Percentiles rank a stretch among this genome's conserved stretches.
Conservation (phyloP, 2,329 filamentous ascomycete species). For the Lanzia echinophila region DNA sequence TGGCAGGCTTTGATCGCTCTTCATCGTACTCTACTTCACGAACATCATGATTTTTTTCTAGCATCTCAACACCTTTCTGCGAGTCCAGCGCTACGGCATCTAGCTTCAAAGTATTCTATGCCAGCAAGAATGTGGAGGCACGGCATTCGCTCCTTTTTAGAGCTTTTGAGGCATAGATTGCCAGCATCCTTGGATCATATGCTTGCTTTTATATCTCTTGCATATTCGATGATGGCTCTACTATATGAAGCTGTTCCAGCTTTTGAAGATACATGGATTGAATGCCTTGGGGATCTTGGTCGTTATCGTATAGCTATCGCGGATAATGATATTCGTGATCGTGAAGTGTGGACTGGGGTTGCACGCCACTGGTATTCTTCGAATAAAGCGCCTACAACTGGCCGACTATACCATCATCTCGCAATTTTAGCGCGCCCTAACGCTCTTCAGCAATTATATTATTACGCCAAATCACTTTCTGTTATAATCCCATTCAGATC, state of each 20-base stretch:
- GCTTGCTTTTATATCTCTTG: constrained; percentile 81
- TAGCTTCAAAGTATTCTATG: constrained; percentile 83
- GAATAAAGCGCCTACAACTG: constrained; percentile 66
- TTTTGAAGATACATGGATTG: constrained; percentile 80
- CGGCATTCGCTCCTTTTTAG: constrained; percentile 82
- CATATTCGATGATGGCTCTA: constrained; percentile 85
- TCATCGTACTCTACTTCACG: constrained; percentile 72
- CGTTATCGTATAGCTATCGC: constrained; percentile 88
- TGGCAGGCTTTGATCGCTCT: constrained; percentile 80
- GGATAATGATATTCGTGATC: constrained; percentile 66
- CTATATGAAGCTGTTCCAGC: constrained; percentile 77
- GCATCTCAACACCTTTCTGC: constrained; percentile 82
- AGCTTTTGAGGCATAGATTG: constrained; percentile 66
- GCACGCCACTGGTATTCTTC: constrained; percentile 70
- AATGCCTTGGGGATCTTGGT: constrained; percentile 81
- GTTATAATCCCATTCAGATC: constrained; percentile 51
- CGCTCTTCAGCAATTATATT: constrained; percentile 63
- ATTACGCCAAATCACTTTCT: constrained; percentile 64
- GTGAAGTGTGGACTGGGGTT: constrained; percentile 73
- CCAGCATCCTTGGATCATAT: constrained; percentile 80
- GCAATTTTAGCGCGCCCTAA: constrained; percentile 71
- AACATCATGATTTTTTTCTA: constrained; percentile 81
- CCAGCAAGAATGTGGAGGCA: constrained; percentile 88
- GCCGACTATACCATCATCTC: constrained; percentile 80
- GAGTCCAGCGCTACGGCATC: constrained; percentile 54